Base-by-base conservation (phyloP, 768 basidiomycete species). In the Kockovaella imperatae region DNA sequence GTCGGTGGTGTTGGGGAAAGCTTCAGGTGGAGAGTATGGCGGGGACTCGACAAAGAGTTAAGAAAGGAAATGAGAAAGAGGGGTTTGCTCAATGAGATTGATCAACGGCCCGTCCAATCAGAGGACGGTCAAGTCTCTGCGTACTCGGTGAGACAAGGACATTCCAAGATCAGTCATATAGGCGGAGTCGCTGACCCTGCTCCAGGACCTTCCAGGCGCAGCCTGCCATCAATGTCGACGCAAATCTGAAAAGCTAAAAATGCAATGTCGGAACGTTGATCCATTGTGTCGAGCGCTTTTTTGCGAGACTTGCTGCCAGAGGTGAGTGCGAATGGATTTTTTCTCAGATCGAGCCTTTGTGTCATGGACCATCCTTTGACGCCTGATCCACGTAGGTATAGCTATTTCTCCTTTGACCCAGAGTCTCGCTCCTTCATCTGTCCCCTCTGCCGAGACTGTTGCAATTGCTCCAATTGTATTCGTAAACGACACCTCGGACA, bases 211-310 rank as follows among this genome's bases (percentile, higher is more conserved):
- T 39, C 57, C 57, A 18, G 63, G 60, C n/a, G 52, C 54, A 21
- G 13, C 63, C 11, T 70, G 68, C 42, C 68, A 70, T 51, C 68
- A 70, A 28, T 70, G 68, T 45, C 42, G 59, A 4, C 41, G 64
- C 11, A 52, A 51, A 25, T 60, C 55, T 15, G 57, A 59, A 6
- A 60, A 64, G 38, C 54, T 47, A 0, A 66, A 64, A 53, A 70
- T 70, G 68, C 49, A 49, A 31, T 70, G 68, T 46, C 25, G 59
- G 24, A 67, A 67, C 36, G 50, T 59, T 21, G 44, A 62, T 38
- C 59, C 57, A 8, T 17, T 42, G 5, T 70, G 68, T 46, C 35
- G 40, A 32, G 49, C 57, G 2, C 36, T 40, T 2, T 68, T 62
- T 47, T 70, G 68, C 49, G 52, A 57, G 31, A 50, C 59, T 13